phyloP scores from a whole-genome alignment of 345 rosid species.

The Adansonia digitata region DNA sequence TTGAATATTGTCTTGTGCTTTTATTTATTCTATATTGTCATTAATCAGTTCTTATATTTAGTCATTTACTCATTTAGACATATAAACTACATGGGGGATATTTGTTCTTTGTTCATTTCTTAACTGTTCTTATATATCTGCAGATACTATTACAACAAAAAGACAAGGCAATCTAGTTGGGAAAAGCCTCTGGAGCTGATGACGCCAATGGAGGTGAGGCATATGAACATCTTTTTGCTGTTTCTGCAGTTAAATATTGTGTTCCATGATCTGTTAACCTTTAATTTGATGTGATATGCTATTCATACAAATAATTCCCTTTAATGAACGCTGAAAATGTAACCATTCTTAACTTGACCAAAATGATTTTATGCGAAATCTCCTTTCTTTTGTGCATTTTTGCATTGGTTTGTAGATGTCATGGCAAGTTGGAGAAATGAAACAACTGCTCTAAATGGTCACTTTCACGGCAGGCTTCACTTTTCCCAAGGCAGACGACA shows the following conservation, averaged over 20 bases:
- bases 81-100: background rate
- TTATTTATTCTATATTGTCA: background rate
- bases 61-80: background rate
- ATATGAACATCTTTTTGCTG: background rate
- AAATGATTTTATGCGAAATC: conserved; percentile 29
- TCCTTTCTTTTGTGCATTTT: conserved; percentile 41
- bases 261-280: conserved; percentile 4
- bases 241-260: conserved; percentile 5
- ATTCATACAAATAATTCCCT: conserved; percentile 9
- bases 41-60: background rate
- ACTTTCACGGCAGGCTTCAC: conserved; percentile 43
- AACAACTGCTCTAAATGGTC: conserved; percentile 38
- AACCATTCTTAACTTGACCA: conserved; percentile 20
- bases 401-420: conserved; percentile 40
- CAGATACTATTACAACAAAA: conserved; percentile 96
- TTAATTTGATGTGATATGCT: conserved; percentile 12
- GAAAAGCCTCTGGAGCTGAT: conserved; percentile 93
- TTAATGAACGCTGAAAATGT: conserved; percentile 27
- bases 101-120: background rate
- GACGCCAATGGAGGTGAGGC: conserved; percentile 92
- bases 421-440: conserved; percentile 50
- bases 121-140: conserved; percentile 12
- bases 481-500: conserved; percentile 37
- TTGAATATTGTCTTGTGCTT: background rate
- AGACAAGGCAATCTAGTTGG: conserved; percentile 93